A percentile compares a stretch with the other conserved stretches of the same genome.
Evolutionary conservation across 2,329 filamentous ascomycete species (phyloP).

Genomic region (Delphinella strobiligena): DNA sequence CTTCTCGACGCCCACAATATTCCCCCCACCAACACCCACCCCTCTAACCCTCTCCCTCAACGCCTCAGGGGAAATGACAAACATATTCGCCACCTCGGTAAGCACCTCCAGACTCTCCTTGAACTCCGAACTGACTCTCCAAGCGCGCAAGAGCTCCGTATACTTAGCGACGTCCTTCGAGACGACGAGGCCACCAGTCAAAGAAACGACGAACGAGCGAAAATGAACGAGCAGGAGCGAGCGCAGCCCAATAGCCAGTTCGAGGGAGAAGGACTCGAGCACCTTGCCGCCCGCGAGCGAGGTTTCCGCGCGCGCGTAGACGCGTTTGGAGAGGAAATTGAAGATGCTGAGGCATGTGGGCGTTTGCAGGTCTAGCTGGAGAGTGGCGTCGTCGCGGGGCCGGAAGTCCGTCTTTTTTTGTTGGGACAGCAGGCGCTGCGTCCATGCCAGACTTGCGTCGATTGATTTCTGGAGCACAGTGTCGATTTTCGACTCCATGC

Average conservation of each 20-base stretch:
- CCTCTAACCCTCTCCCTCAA: conserved; percentile 38
- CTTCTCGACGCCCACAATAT: conserved; percentile 27
- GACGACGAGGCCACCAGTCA: conserved; percentile 86
- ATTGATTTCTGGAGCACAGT: conserved; percentile 56
- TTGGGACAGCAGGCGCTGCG: conserved; percentile 55
- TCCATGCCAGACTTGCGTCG: conserved; percentile 65
- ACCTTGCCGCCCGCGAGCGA: conserved; percentile 69
- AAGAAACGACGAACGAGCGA: conserved; percentile 86
- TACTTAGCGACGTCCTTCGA: conserved; percentile 95
- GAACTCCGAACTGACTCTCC: conserved; percentile 38
- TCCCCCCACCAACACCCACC: conserved; percentile 19
- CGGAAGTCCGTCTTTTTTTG: conserved; percentile 87
- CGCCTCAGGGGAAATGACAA: conserved; percentile 66
- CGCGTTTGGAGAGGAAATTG: conserved; percentile 57
- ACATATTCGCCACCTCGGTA: conserved; percentile 86
- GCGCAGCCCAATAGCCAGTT: conserved; percentile 70
- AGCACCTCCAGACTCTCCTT: conserved; percentile 61
- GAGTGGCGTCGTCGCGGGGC: conserved; percentile 64
- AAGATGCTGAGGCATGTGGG: conserved; percentile 72
- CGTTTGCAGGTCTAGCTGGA: conserved; percentile 68
- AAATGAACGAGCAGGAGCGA: conserved; percentile 80
- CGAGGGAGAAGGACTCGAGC: conserved; percentile 66
- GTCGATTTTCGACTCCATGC: conserved; percentile 76
- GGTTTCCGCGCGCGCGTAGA: conserved; percentile 49
- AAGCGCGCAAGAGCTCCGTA: conserved; percentile 70